A percentile compares a stretch with the other conserved stretches of the same genome.
Evolutionary conservation across 176 grass and related monocot species (phyloP).

Genomic region (Oryza glaberrima): DNA sequence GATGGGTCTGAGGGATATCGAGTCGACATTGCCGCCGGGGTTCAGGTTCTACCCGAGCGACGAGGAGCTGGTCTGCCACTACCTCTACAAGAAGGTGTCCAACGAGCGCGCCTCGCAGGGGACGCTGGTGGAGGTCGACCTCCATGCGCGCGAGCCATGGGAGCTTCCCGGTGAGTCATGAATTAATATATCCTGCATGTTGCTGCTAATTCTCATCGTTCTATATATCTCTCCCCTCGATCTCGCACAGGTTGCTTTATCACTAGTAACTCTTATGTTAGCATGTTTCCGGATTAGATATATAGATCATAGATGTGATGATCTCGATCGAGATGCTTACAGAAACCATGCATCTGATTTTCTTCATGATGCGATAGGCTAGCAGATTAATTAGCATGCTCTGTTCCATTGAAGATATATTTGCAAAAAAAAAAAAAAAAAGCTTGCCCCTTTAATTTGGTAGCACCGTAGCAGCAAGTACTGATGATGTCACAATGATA

Average conservation of each 20-base stretch:
- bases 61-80: constrained; percentile 96
- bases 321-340: not conserved
- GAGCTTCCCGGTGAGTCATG: constrained; percentile 75
- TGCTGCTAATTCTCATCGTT: not conserved
- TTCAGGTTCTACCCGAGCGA: constrained; percentile 98
- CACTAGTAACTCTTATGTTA: not conserved
- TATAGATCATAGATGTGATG: not conserved
- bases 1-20: constrained; percentile 86
- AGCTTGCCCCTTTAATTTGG: not conserved
- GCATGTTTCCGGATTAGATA: not conserved
- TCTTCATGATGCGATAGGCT: not conserved
- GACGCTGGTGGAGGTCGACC: constrained; percentile 90
- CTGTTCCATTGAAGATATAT: not conserved
- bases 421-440: not conserved
- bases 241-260: not conserved
- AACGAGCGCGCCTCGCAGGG: constrained; percentile 61
- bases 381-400: constrained; percentile 10
- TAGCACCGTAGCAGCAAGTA: constrained; percentile 3
- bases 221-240: not conserved
- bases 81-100: constrained; percentile 91
- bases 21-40: constrained; percentile 89
- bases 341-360: not conserved
- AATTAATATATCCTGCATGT: not conserved
- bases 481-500: not conserved
- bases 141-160: constrained; percentile 90